A percentile compares a stretch with the other conserved stretches of the same genome.
phyloP scores from a whole-genome alignment of 2,329 filamentous ascomycete genomes.

The Hirsutella thompsonii region DNA sequence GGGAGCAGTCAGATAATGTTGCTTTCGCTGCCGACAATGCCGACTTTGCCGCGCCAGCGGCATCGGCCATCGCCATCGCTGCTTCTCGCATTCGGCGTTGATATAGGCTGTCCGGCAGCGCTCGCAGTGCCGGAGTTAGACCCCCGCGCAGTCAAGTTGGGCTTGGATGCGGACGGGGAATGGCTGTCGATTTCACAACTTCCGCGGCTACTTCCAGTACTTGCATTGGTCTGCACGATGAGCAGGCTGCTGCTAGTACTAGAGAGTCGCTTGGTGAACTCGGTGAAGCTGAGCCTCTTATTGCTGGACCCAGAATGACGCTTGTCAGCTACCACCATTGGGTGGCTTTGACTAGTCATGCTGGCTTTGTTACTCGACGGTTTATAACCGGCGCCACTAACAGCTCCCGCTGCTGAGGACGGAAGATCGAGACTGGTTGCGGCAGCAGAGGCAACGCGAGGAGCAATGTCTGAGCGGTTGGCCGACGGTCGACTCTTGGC shows the following conservation, averaged over 20 bases:
- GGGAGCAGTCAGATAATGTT: constrained; percentile 34
- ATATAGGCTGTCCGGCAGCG: constrained; percentile 9
- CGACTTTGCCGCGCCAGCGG: constrained; percentile 43
- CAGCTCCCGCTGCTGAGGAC: constrained; percentile 3
- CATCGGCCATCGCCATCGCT: constrained; percentile 31
- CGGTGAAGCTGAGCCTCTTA: constrained; percentile 48
- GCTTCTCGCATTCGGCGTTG: constrained; percentile 18
- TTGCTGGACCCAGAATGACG: constrained; percentile 39
- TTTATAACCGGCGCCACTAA: constrained; percentile 9
- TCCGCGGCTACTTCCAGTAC: constrained; percentile 15
- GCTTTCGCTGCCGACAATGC: constrained; percentile 37
- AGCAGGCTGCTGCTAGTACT: constrained; percentile 47
- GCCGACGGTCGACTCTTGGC: constrained; percentile 31
- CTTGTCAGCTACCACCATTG: constrained; percentile 25
- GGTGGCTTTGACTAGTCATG: constrained; percentile 4
- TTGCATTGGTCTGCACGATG: constrained; percentile 43
- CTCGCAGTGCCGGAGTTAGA: constrained; percentile 12
- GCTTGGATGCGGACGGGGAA: constrained; percentile 19
- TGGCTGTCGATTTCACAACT: constrained; percentile 33
- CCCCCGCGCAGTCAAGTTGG: constrained; percentile 30
- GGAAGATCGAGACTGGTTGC: constrained; percentile 12
- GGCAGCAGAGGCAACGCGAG: constrained; percentile 23
- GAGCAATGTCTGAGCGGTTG: constrained; percentile 33
- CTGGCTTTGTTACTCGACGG: constrained; percentile 14
- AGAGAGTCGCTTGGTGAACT: constrained; percentile 47